Evolutionary conservation across 257 asterid species (phyloP).

Genomic region (Orobanche coerulescens): DNA sequence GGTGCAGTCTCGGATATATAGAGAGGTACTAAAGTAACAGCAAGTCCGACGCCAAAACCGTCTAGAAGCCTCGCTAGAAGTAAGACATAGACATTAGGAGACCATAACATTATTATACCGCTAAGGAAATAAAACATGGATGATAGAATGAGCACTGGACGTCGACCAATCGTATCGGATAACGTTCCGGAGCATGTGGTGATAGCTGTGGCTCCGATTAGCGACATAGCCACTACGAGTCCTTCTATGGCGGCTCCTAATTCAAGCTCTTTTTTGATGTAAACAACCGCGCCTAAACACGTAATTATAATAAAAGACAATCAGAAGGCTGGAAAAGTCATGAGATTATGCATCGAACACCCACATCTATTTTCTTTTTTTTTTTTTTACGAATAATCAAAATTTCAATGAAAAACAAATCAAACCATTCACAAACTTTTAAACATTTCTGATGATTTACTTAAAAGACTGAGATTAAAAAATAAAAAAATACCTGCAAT

Average conservation of each 20-base stretch:
- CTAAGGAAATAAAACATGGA: slow-evolving; percentile 62
- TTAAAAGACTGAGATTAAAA: not conserved
- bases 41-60: slow-evolving; percentile 75
- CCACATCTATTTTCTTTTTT: too few relatives aligned
- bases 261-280: slow-evolving; percentile 61
- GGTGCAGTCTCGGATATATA: slow-evolving; percentile 85
- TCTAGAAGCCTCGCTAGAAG: slow-evolving; percentile 68
- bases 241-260: slow-evolving; percentile 52
- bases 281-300: slow-evolving; percentile 53
- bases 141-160: slow-evolving; percentile 72
- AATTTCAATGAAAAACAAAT: not conserved
- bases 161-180: slow-evolving; percentile 59
- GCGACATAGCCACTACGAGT: slow-evolving; percentile 72
- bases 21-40: slow-evolving; percentile 69
- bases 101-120: slow-evolving; percentile 77
- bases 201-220: slow-evolving; percentile 69
- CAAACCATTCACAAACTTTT: not conserved
- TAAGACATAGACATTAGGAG: slow-evolving; percentile 64
- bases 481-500: slow-evolving; percentile 49
- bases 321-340: not conserved
- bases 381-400: too few relatives aligned
- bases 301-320: not conserved
- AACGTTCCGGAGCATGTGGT: slow-evolving; percentile 77
- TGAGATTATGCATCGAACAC: slow-evolving; percentile 1
- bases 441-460: not conserved